Evolutionary conservation across 345 rosid species (phyloP).

Genomic region (Heritiera fomes): DNA sequence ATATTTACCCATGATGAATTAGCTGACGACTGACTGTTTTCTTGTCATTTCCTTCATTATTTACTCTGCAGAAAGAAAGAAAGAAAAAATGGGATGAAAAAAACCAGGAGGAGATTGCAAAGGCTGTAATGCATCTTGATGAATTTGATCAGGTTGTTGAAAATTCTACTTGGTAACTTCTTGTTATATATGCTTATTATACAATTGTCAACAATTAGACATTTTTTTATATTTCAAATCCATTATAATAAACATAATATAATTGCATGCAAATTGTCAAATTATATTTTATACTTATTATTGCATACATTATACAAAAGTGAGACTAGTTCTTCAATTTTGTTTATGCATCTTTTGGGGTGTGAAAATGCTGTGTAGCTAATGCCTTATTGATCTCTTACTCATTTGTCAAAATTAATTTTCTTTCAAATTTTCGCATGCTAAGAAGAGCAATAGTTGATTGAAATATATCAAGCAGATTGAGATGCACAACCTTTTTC

Average conservation of each 20-base stretch:
- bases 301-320: not conserved
- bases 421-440: slow-evolving; percentile 4
- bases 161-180: slow-evolving; percentile 12
- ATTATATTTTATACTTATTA: not conserved
- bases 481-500: slow-evolving; percentile 10
- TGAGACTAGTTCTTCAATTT: slow-evolving; percentile 5
- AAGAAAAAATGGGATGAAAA: slow-evolving; percentile 87
- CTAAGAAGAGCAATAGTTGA: not conserved
- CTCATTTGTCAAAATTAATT: not conserved
- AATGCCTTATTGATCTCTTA: not conserved
- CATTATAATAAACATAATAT: not conserved
- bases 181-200: not conserved
- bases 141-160: slow-evolving; percentile 74
- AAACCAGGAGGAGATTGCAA: slow-evolving; percentile 80
- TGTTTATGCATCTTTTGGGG: not conserved
- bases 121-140: slow-evolving; percentile 69
- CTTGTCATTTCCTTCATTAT: not conserved
- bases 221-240: slow-evolving; percentile 9
- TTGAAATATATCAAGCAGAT: slow-evolving; percentile 6
- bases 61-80: slow-evolving; percentile 62
- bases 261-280: not conserved
- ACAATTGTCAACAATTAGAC: not conserved
- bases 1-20: slow-evolving; percentile 9
- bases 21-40: not conserved
- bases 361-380: not conserved